Conservation (phyloP, 306 rosid species). For the Pyrus betulifolia region DNA sequence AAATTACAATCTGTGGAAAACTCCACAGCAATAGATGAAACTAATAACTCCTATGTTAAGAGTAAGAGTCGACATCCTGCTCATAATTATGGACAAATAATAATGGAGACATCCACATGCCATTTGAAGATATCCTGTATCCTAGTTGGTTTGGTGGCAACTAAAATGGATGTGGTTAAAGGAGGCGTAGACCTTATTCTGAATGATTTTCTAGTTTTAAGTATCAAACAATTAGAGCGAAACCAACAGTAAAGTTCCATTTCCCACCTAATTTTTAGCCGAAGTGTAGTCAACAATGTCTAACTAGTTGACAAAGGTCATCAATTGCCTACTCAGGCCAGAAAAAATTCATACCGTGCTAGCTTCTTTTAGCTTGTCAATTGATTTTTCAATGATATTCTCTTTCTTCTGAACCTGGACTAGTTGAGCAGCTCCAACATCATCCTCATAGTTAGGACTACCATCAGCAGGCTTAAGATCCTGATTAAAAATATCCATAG, state of each 20-base stretch:
- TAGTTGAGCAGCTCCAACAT: constrained; percentile 35
- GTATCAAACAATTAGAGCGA: background rate
- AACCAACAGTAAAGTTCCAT: background rate
- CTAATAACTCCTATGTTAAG: background rate
- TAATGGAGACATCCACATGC: background rate
- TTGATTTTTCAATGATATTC: constrained; percentile 57
- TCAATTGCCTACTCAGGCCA: constrained; percentile 13
- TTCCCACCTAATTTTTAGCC: background rate
- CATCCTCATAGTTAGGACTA: constrained; percentile 27
- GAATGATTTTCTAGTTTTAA: background rate
- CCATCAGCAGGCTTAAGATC: constrained; percentile 44
- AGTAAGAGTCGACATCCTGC: background rate
- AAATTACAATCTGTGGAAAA: background rate
- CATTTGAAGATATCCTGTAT: background rate
- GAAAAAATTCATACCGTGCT: constrained; percentile 49
- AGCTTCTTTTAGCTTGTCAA: constrained; percentile 73
- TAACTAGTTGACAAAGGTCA: background rate
- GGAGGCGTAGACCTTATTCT: background rate
- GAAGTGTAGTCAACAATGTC: background rate
- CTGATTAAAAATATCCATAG: constrained; percentile 23
- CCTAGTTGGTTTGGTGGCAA: background rate
- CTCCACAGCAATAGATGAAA: background rate
- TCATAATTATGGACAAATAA: background rate
- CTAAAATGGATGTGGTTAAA: background rate
- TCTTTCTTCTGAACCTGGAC: constrained; percentile 56